These are phyloP conservation scores for Termitomyces sp. DNA, from an alignment of 768 basidiomycete genomes.

Conservation along the genomic window DNA sequence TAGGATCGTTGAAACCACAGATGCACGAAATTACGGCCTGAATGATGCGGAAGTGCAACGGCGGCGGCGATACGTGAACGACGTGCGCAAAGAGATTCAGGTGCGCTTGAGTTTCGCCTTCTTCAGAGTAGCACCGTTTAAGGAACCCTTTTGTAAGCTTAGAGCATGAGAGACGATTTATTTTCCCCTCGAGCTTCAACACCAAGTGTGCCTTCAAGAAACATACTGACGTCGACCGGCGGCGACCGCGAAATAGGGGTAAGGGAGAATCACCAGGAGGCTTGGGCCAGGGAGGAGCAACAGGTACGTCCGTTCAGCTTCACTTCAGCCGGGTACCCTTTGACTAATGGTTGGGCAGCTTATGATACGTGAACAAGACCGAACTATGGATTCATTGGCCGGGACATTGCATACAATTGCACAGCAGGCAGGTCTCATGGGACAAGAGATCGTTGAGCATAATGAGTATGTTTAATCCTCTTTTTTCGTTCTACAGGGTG, in stretches of 20 bases:
- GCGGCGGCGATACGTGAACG: constrained; percentile 69
- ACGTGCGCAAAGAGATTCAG: constrained; percentile 72
- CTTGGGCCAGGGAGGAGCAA: constrained; percentile 85
- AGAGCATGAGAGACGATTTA: constrained; percentile 75
- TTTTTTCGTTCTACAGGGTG: background rate
- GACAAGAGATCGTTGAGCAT: constrained; percentile 86
- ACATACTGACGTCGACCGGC: constrained; percentile 28
- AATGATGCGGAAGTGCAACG: constrained; percentile 70
- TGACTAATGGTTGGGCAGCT: constrained; percentile 39
- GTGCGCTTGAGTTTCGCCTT: constrained; percentile 36
- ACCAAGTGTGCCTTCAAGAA: constrained; percentile 19
- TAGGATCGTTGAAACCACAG: constrained; percentile 84
- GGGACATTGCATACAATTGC: constrained; percentile 82
- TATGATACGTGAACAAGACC: constrained; percentile 85
- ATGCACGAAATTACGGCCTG: constrained; percentile 80
- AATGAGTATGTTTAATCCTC: constrained; percentile 57
- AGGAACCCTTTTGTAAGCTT: constrained; percentile 33
- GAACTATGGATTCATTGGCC: constrained; percentile 80
- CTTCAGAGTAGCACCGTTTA: constrained; percentile 16
- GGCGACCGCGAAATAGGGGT: constrained; percentile 22
- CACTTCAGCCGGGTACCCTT: background rate
- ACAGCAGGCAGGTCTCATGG: constrained; percentile 93
- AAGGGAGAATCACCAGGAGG: constrained; percentile 60
- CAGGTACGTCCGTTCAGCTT: constrained; percentile 40
- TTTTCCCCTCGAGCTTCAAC: constrained; percentile 18